Evolutionary conservation across 2,329 filamentous ascomycete species (phyloP).

Genomic region (Fusarium mangiferae): DNA sequence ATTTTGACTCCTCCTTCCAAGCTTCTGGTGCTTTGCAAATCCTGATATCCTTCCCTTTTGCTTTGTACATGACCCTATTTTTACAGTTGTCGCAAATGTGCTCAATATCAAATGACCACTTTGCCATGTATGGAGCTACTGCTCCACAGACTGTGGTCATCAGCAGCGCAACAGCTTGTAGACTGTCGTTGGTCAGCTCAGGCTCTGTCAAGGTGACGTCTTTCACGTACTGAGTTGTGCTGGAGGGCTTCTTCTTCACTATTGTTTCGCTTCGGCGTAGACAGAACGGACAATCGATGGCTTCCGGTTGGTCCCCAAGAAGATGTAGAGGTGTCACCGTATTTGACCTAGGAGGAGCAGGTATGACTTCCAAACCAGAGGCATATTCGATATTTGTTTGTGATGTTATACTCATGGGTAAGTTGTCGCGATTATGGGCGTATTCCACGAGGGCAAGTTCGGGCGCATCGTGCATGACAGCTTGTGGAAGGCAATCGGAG

Average conservation of each 20-base stretch:
- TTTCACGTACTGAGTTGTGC: not conserved
- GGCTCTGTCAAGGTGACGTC: accelerated
- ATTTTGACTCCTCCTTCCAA: not conserved
- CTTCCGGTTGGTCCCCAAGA: not conserved
- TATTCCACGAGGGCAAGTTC: not conserved
- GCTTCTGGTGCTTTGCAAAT: not conserved
- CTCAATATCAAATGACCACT: constrained; percentile 1
- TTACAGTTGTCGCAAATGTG: not conserved
- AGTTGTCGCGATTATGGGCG: not conserved
- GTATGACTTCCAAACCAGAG: not conserved
- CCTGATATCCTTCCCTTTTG: not conserved
- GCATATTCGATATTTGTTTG: not conserved
- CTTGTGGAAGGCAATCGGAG: not conserved
- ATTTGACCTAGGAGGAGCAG: not conserved
- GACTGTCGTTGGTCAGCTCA: not conserved
- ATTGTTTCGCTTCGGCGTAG: not conserved
- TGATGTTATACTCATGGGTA: not conserved
- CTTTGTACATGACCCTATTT: not conserved
- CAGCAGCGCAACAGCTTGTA: not conserved
- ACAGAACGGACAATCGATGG: not conserved
- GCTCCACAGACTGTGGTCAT: constrained; percentile 1
- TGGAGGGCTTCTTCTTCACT: not conserved
- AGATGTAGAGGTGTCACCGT: not conserved
- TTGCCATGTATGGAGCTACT: not conserved
- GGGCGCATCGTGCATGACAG: not conserved